These are phyloP conservation scores for Rhizopus delemar DNA, from an alignment of 371 early-diverging fungal genomes.

Conservation along the genomic window DNA sequence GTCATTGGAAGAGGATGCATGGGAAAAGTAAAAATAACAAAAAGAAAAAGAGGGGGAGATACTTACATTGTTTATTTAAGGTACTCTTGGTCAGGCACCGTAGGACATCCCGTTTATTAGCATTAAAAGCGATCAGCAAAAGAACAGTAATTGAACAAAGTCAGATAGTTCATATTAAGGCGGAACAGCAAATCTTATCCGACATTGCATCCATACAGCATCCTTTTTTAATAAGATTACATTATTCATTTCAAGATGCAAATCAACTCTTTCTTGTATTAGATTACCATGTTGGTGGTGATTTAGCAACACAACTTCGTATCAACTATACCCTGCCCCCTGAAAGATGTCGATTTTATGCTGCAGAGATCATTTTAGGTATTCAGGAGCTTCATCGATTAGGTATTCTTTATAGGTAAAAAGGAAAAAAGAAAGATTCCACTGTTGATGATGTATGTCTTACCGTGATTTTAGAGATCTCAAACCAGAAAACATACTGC, in stretches of 20 bases:
- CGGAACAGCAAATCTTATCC: constrained; percentile 53
- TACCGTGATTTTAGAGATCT: constrained; percentile 55
- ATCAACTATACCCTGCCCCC: constrained; percentile 38
- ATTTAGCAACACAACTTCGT: constrained; percentile 61
- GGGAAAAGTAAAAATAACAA: constrained; percentile 40
- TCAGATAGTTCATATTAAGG: constrained; percentile 76
- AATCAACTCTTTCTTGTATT: constrained; percentile 93
- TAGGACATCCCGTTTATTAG: constrained; percentile 64
- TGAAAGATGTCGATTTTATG: constrained; percentile 63
- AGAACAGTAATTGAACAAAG: constrained; percentile 83
- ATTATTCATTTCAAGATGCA: constrained; percentile 92
- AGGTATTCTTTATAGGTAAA: constrained; percentile 82
- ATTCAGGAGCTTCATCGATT: constrained; percentile 85
- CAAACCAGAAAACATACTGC: constrained; percentile 87
- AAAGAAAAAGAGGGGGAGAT: not conserved
- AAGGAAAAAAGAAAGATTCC: not conserved
- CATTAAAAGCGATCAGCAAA: constrained; percentile 97
- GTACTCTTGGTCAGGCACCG: constrained; percentile 85
- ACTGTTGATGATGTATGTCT: not conserved
- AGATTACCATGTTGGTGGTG: constrained; percentile 89
- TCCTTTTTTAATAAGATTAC: constrained; percentile 93
- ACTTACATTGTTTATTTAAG: constrained; percentile 27
- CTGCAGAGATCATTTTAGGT: constrained; percentile 87
- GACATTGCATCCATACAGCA: constrained; percentile 63
- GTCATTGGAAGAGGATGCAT: constrained; percentile 58